Conservation (phyloP, 2,329 filamentous ascomycete species). For the Blastomyces parvus region DNA sequence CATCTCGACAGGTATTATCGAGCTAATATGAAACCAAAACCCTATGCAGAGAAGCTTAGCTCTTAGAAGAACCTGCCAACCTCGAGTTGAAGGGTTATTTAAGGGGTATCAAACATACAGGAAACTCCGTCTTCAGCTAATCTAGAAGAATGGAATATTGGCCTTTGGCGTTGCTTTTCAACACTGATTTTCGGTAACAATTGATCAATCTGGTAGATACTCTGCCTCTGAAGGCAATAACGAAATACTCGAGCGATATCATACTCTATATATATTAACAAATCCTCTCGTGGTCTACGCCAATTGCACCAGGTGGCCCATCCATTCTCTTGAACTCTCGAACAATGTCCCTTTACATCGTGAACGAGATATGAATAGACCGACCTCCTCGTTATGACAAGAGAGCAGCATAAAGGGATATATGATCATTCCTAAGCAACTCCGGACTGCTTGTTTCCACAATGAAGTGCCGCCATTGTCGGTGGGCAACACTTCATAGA, state of each 20-base stretch:
- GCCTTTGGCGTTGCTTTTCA: background rate
- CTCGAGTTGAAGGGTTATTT: background rate
- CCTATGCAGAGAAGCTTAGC: background rate
- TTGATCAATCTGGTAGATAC: background rate
- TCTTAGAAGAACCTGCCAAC: background rate
- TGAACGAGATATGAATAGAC: background rate
- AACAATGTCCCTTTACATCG: background rate
- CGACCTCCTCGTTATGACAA: background rate
- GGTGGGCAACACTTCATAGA: background rate
- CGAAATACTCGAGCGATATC: background rate
- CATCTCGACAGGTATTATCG: background rate
- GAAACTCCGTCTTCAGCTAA: background rate
- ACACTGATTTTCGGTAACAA: background rate
- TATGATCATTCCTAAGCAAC: background rate
- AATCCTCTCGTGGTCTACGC: background rate
- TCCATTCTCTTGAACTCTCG: background rate
- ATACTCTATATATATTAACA: background rate
- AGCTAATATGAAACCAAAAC: background rate
- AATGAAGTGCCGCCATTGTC: background rate
- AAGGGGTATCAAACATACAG: background rate
- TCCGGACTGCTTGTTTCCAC: background rate
- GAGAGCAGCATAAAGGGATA: background rate
- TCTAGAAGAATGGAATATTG: background rate
- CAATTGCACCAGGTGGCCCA: background rate
- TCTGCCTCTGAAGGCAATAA: background rate